A percentile compares a stretch with the other conserved stretches of the same genome.
phyloP scores from a whole-genome alignment of 2,329 filamentous ascomycete species.

The Trichoderma endophyticum region DNA sequence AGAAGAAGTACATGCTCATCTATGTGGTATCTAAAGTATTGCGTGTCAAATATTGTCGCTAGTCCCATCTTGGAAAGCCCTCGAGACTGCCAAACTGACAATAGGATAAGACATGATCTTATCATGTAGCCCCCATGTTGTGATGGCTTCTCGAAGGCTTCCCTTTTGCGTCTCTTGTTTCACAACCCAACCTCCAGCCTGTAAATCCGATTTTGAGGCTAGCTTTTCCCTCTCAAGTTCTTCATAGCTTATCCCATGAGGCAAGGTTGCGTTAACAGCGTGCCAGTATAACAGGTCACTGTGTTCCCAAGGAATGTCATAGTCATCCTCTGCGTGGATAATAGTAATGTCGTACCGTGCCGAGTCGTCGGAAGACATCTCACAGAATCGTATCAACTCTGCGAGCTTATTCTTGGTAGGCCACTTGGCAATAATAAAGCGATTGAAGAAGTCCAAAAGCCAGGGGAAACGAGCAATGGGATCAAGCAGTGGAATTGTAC shows the following conservation, averaged over 20 bases:
- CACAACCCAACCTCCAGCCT: background rate
- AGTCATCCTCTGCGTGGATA: background rate
- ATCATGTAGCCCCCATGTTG: background rate
- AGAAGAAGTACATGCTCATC: background rate
- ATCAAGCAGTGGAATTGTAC: background rate
- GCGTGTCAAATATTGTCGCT: background rate
- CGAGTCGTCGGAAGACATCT: background rate
- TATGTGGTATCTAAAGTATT: too few species aligned
- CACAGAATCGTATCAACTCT: background rate
- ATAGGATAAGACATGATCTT: background rate
- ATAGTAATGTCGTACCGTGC: background rate
- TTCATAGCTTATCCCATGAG: background rate
- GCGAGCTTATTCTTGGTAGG: background rate
- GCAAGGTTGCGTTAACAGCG: background rate
- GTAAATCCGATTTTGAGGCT: background rate
- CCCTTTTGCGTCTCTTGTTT: background rate
- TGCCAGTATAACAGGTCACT: background rate
- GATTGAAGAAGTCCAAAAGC: background rate
- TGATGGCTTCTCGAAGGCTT: background rate
- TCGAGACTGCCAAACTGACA: background rate
- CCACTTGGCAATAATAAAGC: background rate
- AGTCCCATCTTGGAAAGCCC: background rate
- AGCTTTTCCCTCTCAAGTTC: background rate
- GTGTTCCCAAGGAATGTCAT: background rate
- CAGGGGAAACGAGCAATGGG: background rate